Base-by-base conservation (phyloP, 768 basidiomycete species). In the Pisolithus marmoratus region DNA sequence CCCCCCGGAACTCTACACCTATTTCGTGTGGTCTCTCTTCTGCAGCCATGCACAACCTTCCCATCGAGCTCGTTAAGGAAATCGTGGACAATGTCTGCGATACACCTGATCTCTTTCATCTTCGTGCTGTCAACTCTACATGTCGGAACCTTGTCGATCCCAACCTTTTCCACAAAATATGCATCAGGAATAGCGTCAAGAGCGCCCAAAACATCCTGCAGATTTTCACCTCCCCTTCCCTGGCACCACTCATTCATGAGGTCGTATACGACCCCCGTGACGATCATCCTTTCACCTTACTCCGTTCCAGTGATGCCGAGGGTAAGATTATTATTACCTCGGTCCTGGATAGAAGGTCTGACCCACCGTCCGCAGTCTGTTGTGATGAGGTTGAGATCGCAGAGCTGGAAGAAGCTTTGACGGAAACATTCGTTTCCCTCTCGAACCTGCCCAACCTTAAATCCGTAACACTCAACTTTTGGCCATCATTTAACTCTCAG, bases 251-350 rank as follows among this genome's bases (percentile, higher is more conserved):
- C 11, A 63, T 67, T 15, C 60, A 56, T 23, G 61, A 65, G 40
- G 48, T 67, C 4, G 58, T 69, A 34, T 69, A 67, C 20, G 66
- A 67, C 51, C 49, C 52, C 15, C 66, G 66, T 11, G 60, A 68
- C 36, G 51, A 58, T 19, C 58, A 60, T 5, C 45, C 45, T 7
- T 67, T 69, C 34, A 58, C 55, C 34, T 60, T 69, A 4, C 52
- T 60, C 8, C 57, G 14, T 20, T 31, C 61, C 1, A 40, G 51
- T 4, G 48, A 54, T 11, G 15, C 23, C 14, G 52, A 59, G 1
- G 65, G 65, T 58, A 44, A 29, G 19, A 37, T 49, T 8, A 15
- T 29, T 34, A 14, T 37, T 9, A 23, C 15, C 4, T 17, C 3
- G 5, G 3, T 24, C 15, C n/a, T 29, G 11, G 24, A 14, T 7